Conservation (phyloP, 768 basidiomycete species). For the Boletus edulis region DNA sequence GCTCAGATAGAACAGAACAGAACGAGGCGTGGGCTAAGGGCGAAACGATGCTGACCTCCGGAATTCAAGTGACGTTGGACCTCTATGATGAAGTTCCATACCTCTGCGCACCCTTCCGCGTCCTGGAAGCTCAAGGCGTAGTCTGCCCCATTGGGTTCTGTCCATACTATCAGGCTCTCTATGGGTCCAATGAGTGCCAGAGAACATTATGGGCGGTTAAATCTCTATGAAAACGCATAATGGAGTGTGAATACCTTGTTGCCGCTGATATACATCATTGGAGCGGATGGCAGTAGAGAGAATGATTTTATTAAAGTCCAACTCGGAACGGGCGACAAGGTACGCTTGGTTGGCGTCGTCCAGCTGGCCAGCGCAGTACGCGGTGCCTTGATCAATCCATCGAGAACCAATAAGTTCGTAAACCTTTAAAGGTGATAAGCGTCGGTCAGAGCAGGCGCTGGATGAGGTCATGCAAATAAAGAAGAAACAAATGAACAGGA, state of each 20-base stretch:
- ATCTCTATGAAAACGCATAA: not conserved
- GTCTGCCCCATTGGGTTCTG: constrained; percentile 90
- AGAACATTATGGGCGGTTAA: not conserved
- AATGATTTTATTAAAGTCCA: constrained; percentile 67
- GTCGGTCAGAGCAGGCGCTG: constrained; percentile 30
- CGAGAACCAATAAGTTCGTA: constrained; percentile 89
- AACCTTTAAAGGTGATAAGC: constrained; percentile 54
- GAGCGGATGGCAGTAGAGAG: constrained; percentile 78
- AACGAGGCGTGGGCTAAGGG: constrained; percentile 19
- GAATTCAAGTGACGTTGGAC: constrained; percentile 82
- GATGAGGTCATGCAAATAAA: constrained; percentile 32
- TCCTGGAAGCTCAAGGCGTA: constrained; percentile 98
- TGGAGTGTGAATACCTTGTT: constrained; percentile 61
- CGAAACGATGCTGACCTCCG: constrained; percentile 45
- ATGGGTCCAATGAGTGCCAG: constrained; percentile 18
- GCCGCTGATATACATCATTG: constrained; percentile 82
- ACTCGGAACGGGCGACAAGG: constrained; percentile 81
- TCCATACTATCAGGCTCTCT: constrained; percentile 99
- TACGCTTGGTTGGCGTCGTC: constrained; percentile 74
- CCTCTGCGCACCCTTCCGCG: constrained; percentile 90
- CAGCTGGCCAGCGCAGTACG: constrained; percentile 91
- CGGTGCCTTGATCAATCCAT: constrained; percentile 97
- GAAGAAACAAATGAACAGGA: constrained; percentile 19
- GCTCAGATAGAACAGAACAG: constrained; percentile 10
- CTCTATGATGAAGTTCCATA: constrained; percentile 95